Percentiles rank a stretch among this genome's conserved stretches.
These are phyloP conservation scores for Candida sonorensis DNA, from an alignment of 805 yeast species.

Conservation along the genomic window DNA sequence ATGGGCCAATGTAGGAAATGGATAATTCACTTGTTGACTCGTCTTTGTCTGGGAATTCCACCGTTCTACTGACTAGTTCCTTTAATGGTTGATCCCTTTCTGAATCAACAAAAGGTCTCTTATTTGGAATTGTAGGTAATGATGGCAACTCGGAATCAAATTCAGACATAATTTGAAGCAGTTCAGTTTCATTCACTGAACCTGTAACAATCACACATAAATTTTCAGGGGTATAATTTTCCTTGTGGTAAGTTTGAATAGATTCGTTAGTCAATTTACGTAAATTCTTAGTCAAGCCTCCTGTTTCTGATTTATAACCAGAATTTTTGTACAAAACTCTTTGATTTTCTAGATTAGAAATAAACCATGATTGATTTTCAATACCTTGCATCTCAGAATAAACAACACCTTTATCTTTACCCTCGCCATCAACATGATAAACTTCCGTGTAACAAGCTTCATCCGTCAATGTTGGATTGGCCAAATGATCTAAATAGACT, in stretches of 20 bases:
- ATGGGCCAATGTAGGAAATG: constrained; percentile 81
- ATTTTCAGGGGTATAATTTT: constrained; percentile 75
- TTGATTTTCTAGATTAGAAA: constrained; percentile 53
- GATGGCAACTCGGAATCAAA: constrained; percentile 55
- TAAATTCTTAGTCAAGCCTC: constrained; percentile 77
- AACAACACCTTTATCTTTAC: constrained; percentile 92
- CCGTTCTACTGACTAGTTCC: constrained; percentile 36
- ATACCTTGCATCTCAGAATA: constrained; percentile 96
- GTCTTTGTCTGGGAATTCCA: constrained; percentile 85
- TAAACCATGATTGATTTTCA: constrained; percentile 70
- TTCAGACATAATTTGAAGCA: constrained; percentile 48
- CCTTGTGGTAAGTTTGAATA: constrained; percentile 68
- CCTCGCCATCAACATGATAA: constrained; percentile 86
- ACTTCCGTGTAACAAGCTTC: constrained; percentile 92
- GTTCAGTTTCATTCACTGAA: constrained; percentile 67
- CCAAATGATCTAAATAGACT: constrained; percentile 80
- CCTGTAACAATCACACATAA: constrained; percentile 83
- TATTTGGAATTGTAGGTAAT: constrained; percentile 30
- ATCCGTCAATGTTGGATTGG: constrained; percentile 81
- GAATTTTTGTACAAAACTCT: constrained; percentile 51
- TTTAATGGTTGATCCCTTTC: constrained; percentile 36
- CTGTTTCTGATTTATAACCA: constrained; percentile 91
- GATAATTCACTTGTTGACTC: constrained; percentile 74
- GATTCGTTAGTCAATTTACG: constrained; percentile 66
- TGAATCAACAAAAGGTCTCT: constrained; percentile 80